phyloP scores from a whole-genome alignment of 352 stramenopile genomes.

The Pythium scleroteichum region DNA sequence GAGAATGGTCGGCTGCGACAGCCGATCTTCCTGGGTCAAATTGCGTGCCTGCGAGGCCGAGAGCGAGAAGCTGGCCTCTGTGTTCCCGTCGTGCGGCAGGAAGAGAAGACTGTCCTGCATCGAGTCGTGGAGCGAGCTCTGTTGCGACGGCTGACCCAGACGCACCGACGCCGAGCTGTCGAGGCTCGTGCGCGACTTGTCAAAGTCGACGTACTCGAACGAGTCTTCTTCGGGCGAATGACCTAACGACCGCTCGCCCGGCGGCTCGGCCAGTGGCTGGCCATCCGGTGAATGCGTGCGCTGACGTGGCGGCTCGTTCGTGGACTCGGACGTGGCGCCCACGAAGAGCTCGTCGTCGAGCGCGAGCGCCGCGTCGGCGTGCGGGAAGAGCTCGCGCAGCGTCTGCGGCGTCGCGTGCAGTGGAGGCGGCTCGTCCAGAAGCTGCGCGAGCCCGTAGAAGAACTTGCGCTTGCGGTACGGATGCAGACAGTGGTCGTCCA shows the following conservation, averaged over 20 bases:
- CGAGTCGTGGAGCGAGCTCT: constrained; percentile 51
- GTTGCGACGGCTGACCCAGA: constrained; percentile 18
- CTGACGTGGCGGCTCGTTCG: not conserved
- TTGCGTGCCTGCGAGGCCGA: constrained; percentile 14
- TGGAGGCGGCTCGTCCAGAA: constrained; percentile 46
- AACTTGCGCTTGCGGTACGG: constrained; percentile 79
- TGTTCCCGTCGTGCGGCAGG: constrained; percentile 33
- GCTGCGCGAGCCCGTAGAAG: constrained; percentile 56
- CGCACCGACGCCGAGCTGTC: constrained; percentile 22
- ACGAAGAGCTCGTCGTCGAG: not conserved
- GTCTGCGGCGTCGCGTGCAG: constrained; percentile 36
- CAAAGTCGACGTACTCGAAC: constrained; percentile 53
- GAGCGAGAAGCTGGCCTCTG: constrained; percentile 15
- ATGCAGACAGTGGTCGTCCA: constrained; percentile 34
- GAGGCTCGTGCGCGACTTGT: constrained; percentile 23
- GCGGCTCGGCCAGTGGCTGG: not conserved
- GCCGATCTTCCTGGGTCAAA: constrained; percentile 4
- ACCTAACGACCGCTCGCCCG: not conserved
- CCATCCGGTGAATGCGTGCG: not conserved
- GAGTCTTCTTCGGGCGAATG: constrained; percentile 31
- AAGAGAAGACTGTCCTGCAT: constrained; percentile 60
- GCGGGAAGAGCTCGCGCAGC: constrained; percentile 38
- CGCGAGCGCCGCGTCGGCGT: not conserved
- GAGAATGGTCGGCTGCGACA: constrained; percentile 15
- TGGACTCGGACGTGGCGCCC: not conserved